Percentiles rank a stretch among this genome's conserved stretches.
Conservation (phyloP, 495 filamentous ascomycete species). For the Lentithecium fluviatile region DNA sequence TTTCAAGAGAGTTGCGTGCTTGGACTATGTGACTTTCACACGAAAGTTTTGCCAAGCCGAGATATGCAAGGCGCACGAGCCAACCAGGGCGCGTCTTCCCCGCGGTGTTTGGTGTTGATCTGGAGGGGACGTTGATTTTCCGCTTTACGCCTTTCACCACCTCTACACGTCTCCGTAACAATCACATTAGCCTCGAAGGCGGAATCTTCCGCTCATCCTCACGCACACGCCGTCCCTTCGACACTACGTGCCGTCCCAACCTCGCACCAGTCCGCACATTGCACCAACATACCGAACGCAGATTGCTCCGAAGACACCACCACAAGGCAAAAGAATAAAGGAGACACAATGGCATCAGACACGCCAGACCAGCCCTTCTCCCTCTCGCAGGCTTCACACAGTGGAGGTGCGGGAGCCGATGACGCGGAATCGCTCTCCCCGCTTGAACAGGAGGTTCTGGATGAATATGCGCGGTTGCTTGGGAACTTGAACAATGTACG, state of each 20-base stretch:
- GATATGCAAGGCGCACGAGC: neutral
- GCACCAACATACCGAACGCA: too few species aligned
- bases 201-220: too few species aligned
- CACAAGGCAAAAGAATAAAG: too few species aligned
- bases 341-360: neutral
- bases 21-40: neutral
- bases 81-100: neutral
- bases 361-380: constrained; percentile 10
- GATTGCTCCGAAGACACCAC: too few species aligned
- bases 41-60: neutral
- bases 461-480: constrained; percentile 84
- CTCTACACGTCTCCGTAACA: too few species aligned
- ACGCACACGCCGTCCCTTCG: too few species aligned
- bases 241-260: too few species aligned
- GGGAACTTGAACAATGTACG: constrained; percentile 87
- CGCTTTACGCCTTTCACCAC: too few species aligned
- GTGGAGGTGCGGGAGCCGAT: neutral
- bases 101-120: neutral
- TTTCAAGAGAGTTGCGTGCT: neutral
- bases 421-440: constrained; percentile 54
- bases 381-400: neutral
- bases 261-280: too few species aligned
- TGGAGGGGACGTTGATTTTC: neutral
- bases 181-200: too few species aligned
- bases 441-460: constrained; percentile 89